Evolutionary conservation across 1,139 yeast genomes (phyloP), one percentile per base, ranked within the genome.

Genomic region (Komagataea norvegica): DNA sequence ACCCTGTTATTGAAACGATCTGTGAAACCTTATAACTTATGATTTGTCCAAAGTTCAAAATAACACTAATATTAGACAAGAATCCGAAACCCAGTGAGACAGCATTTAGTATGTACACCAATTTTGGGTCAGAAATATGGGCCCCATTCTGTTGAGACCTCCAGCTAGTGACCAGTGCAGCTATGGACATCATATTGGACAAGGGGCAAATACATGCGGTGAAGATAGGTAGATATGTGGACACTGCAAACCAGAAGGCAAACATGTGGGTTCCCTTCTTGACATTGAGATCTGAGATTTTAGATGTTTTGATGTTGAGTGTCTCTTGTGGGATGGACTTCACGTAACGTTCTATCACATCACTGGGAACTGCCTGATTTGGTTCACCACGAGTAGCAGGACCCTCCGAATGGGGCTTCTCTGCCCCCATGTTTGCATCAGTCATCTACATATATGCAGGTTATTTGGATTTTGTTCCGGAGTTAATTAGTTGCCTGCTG

Each of bases 171-270:
- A 79, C 77, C n/a, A 83, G 66, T 1, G 89, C 84, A 3, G 82
- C 76, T 6, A 83, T 64, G 0, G 89, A 79, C 29, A 79, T 70
- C 69, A 83, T 71, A 49, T 84, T 84, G 5, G 89, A 79, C 23
- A 85, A 53, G 0, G 95, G 94, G 0, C 93, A 93, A 28, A 80
- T 51, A 48, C 89, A 82, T 1, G 93, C 88, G 0, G 88, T 78
- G 3, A 80, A 56, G 13, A 85, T 68, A 0, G 95, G 95, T 49
- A 84, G 33, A 20, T 47, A 46, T 8, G 44, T 41, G 13, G 50
- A 46, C 2, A 43, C 38, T 7, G 40, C 28, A 23, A 50, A 37
- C 54, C 54, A 50, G 22, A 43, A 40, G 8, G 48, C 47, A 21
- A 48, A 50, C 11, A 24, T 6, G 1, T 3, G 3, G 1, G 50